These are phyloP conservation scores for Udeniomyces megalosporus DNA, from an alignment of 768 basidiomycete genomes.

Conservation along the genomic window DNA sequence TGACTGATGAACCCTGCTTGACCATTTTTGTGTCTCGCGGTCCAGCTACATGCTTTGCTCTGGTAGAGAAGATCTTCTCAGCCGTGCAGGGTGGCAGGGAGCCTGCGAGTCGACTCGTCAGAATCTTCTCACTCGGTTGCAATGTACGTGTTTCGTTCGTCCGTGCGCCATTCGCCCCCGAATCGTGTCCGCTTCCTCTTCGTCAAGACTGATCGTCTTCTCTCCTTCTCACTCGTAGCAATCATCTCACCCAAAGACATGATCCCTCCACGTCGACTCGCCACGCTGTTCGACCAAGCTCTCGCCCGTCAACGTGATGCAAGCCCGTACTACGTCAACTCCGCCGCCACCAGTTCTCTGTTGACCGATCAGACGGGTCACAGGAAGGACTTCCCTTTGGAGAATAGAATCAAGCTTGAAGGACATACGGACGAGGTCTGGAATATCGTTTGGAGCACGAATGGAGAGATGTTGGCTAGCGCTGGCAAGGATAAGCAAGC, in stretches of 20 bases:
- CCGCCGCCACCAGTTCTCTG: conserved; percentile 48
- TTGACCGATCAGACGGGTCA: conserved; percentile 75
- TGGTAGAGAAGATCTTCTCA: conserved; percentile 62
- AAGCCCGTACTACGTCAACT: conserved; percentile 69
- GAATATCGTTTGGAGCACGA: conserved; percentile 88
- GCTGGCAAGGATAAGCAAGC: conserved; percentile 74
- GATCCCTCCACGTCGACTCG: conserved; percentile 79
- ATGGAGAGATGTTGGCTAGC: conserved; percentile 67
- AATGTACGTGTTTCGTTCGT: conserved; percentile 39
- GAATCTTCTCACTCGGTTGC: conserved; percentile 57
- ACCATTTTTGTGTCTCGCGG: too few relatives aligned
- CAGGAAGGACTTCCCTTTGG: conserved; percentile 59
- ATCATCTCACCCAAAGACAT: conserved; percentile 81
- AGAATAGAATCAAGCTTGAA: conserved; percentile 67
- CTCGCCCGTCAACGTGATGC: conserved; percentile 57
- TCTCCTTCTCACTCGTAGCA: conserved; percentile 34
- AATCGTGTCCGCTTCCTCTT: not conserved
- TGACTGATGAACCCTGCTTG: conserved; percentile 8
- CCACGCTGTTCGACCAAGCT: conserved; percentile 71
- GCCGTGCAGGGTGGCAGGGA: conserved; percentile 77
- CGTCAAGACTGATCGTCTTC: not conserved
- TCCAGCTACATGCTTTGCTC: conserved; percentile 81
- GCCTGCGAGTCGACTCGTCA: conserved; percentile 61
- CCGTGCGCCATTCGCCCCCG: not conserved
- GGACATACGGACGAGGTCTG: conserved; percentile 90